phyloP scores from a whole-genome alignment of 129 eudicot species.

The Flaveria ramosissima region DNA sequence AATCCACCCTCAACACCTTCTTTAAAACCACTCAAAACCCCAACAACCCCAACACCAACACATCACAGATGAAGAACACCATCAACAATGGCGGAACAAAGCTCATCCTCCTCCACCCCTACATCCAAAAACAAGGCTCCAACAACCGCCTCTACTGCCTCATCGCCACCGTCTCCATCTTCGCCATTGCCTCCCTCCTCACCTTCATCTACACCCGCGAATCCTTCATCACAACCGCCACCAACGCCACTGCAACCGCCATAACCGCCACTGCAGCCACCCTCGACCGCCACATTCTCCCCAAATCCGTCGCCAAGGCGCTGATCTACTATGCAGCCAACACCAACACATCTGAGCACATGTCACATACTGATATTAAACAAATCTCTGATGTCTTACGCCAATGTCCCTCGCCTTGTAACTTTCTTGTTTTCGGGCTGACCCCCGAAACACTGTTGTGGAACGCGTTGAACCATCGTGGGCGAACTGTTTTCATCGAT shows the following conservation, averaged over 20 bases:
- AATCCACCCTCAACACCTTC: constrained; percentile 22
- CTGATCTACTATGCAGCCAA: constrained; percentile 76
- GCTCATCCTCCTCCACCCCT: constrained; percentile 91
- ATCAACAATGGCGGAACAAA: constrained; percentile 61
- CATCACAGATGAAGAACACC: constrained; percentile 62
- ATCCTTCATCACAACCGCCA: constrained; percentile 35
- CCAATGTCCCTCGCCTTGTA: constrained; percentile 72
- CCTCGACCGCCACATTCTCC: constrained; percentile 38
- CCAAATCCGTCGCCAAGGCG: constrained; percentile 60
- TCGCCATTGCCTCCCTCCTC: constrained; percentile 68
- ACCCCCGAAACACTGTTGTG: constrained; percentile 81
- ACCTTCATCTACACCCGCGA: constrained; percentile 79
- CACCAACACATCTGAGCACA: constrained; percentile 57
- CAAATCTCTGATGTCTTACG: constrained; percentile 65
- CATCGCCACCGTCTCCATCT: constrained; percentile 61
- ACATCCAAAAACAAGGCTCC: constrained; percentile 83
- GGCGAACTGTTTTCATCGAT: constrained; percentile 84
- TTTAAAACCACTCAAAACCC: constrained; percentile 34
- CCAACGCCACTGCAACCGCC: constrained; percentile 21
- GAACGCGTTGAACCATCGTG: constrained; percentile 72
- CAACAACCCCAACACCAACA: not conserved
- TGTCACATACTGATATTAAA: constrained; percentile 72
- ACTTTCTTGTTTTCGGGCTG: constrained; percentile 79
- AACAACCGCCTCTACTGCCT: constrained; percentile 68
- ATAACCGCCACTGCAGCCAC: constrained; percentile 16